Conservation (phyloP, 1,139 yeast species). For the Suhomyces wounanorum region DNA sequence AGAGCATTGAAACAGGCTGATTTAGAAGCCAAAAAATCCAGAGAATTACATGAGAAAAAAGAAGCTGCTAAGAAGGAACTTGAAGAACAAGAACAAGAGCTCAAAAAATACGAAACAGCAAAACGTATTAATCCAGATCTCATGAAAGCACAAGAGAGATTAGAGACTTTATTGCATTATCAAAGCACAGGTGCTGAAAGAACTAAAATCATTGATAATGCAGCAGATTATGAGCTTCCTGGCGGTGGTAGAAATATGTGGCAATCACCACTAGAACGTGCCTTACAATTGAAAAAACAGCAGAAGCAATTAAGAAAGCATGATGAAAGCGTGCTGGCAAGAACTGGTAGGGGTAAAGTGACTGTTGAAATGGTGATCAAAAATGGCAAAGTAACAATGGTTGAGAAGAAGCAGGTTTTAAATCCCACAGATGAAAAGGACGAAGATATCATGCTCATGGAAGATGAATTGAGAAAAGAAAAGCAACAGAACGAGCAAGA, state of each 20-base stretch:
- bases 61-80: slow-evolving; percentile 36
- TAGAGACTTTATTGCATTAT: slow-evolving; percentile 72
- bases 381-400: slow-evolving; percentile 75
- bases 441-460: slow-evolving; percentile 32
- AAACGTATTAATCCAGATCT: slow-evolving; percentile 54
- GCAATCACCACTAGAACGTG: slow-evolving; percentile 90
- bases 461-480: slow-evolving; percentile 24
- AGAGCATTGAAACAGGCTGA: slow-evolving; percentile 58
- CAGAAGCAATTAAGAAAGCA: slow-evolving; percentile 69
- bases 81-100: slow-evolving; percentile 37
- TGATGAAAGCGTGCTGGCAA: slow-evolving; percentile 56
- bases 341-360: slow-evolving; percentile 72
- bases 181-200: slow-evolving; percentile 89
- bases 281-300: slow-evolving; percentile 76
- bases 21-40: slow-evolving; percentile 28
- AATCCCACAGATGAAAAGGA: slow-evolving; percentile 19
- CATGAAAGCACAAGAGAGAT: slow-evolving; percentile 65
- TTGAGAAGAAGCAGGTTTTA: slow-evolving; percentile 32
- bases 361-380: slow-evolving; percentile 76
- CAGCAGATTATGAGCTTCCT: slow-evolving; percentile 78
- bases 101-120: slow-evolving; percentile 37
- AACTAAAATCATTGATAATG: slow-evolving; percentile 90
- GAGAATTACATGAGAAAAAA: slow-evolving; percentile 27
- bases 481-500: slow-evolving; percentile 24
- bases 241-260: slow-evolving; percentile 58